Conservation (phyloP, 139 green algal genomes). For the Zygnema circumcarinatum region DNA sequence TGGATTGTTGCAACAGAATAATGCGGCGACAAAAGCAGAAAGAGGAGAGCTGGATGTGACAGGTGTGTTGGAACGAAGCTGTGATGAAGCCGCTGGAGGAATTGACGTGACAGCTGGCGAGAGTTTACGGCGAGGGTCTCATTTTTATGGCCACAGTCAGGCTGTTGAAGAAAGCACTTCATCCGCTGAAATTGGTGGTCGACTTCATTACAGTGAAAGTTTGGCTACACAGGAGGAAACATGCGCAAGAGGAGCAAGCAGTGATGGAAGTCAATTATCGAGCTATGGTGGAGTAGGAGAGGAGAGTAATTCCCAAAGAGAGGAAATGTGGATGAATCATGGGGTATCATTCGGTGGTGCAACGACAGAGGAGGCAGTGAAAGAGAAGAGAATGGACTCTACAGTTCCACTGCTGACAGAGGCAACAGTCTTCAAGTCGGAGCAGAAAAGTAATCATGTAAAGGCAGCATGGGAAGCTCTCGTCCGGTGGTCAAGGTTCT, state of each 20-base stretch:
- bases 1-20: no score
- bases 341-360: neutral
- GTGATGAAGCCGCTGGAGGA: no score
- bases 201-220: no score
- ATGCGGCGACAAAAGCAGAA: no score
- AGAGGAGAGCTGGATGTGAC: no score
- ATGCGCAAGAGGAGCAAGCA: neutral
- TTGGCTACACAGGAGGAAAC: no score
- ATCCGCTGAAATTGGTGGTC: no score
- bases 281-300: neutral
- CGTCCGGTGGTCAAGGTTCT: slow-evolving; percentile 29
- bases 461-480: slow-evolving; percentile 41
- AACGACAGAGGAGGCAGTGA: neutral
- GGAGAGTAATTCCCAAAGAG: neutral
- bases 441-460: slow-evolving; percentile 9
- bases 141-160: no score
- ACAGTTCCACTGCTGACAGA: neutral
- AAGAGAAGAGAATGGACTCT: neutral
- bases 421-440: neutral
- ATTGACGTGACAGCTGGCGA: no score
- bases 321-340: neutral
- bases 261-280: neutral
- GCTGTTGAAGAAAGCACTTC: no score
- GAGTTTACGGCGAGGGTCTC: no score
- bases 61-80: no score